A percentile compares a stretch with the other conserved stretches of the same genome.
Conservation (phyloP, 345 rosid genomes). For the Psidium friedrichsthalianum region DNA sequence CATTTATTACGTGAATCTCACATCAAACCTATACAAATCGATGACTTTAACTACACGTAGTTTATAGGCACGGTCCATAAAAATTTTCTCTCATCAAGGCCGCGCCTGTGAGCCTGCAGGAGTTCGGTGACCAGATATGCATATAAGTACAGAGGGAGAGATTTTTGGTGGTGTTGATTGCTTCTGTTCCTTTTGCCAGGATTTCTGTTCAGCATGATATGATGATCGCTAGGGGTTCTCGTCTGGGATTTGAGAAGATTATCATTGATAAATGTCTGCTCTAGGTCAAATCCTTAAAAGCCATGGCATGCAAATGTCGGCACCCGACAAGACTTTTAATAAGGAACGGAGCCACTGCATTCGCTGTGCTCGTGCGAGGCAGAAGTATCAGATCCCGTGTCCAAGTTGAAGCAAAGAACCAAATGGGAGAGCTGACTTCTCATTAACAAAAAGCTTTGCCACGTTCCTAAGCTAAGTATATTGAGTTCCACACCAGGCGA, state of each 20-base stretch:
- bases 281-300: background rate
- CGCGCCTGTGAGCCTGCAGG: background rate
- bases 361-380: background rate
- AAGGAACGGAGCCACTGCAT: background rate
- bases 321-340: background rate
- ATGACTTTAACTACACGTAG: background rate
- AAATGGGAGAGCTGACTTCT: background rate
- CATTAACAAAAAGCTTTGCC: background rate
- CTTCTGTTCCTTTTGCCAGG: background rate
- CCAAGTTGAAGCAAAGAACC: background rate
- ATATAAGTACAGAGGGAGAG: background rate
- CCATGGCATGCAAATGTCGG: background rate
- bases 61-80: background rate
- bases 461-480: background rate
- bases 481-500: background rate
- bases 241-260: background rate
- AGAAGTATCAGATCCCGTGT: background rate
- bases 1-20: background rate
- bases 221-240: background rate
- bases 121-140: background rate
- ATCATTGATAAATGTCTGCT: background rate
- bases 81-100: background rate
- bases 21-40: background rate
- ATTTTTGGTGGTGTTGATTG: background rate
- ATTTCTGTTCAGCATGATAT: background rate